Percentiles rank a stretch among this genome's conserved stretches.
These are phyloP conservation scores for Calonectria leucothoes DNA, from an alignment of 2,329 filamentous ascomycete genomes.

Conservation along the genomic window DNA sequence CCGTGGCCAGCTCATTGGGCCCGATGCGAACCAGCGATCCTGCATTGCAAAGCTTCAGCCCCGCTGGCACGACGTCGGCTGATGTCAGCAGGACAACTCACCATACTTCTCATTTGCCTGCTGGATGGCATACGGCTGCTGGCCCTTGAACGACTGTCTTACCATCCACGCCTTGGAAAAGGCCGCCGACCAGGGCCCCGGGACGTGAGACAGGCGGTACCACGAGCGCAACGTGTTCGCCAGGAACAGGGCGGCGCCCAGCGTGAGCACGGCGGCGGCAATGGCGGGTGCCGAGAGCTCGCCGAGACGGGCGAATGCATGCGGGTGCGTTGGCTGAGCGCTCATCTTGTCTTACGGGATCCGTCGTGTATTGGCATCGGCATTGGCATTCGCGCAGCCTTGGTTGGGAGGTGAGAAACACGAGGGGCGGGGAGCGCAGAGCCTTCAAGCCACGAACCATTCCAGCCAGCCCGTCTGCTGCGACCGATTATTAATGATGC, in stretches of 20 bases:
- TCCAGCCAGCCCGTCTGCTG: background rate
- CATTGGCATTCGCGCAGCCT: background rate
- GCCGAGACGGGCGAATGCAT: background rate
- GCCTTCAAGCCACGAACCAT: background rate
- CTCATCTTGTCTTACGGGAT: too few species aligned
- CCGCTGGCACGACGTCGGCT: background rate
- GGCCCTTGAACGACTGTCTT: background rate
- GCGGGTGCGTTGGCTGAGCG: background rate
- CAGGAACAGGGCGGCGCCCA: background rate
- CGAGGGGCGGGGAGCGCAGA: background rate
- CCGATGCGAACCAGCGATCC: slow-evolving; percentile 50
- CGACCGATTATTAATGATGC: background rate
- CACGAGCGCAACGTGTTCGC: background rate
- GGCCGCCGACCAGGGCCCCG: background rate
- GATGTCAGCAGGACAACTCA: background rate
- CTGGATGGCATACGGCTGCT: background rate
- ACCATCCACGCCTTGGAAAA: background rate
- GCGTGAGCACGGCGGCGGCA: background rate
- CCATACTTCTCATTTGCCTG: background rate
- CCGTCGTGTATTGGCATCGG: too few species aligned
- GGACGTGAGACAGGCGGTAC: background rate
- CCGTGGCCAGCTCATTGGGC: slow-evolving; percentile 49
- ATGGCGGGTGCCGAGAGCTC: background rate
- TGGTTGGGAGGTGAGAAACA: slow-evolving; percentile 1
- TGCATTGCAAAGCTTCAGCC: slow-evolving; percentile 22